Evolutionary conservation across 495 filamentous ascomycete species (phyloP), one percentile per base, ranked within the genome.

Genomic region (Podospora conica): DNA sequence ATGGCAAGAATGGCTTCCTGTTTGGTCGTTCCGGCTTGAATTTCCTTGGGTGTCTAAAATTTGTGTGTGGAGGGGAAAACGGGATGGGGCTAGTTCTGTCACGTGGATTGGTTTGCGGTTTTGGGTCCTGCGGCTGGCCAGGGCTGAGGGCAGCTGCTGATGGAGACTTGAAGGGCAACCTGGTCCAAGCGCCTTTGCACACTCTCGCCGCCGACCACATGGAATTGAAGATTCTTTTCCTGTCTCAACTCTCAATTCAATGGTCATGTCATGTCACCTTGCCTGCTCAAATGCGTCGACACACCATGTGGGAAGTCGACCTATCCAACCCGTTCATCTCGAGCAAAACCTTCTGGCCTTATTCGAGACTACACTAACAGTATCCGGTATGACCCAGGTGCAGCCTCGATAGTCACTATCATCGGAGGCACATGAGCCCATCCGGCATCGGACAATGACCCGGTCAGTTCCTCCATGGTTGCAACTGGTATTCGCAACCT

Each of bases 21-120:
- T 65, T 70, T 67, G 73, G 72, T 71, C 66, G 73, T 75, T 69
- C 66, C 57, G 70, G 65, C 70, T 69, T 68, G 72, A 71, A 69
- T 73, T 75, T 76, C 63, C 61, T 64, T 67, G 21, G 59, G 53
- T 57, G 33, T 63, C 65, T 48, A 74, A 76, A 76, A 70, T 68
- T 76, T 74, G 70, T 74, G 74, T 74, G 74, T 70, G 74, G 72
- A 73, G 72, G 74, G 74, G 74, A 74, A 75, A 70, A 67, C 69
- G 33, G 61, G 70, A 72, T 69, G 74, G 74, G 74, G 74, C 74
- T 74, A 75, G 71, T 66, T 70, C 53, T 63, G 59, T 74, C 72
- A 74, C 72, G 74, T 76, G 74, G 63, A 64, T 64, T 57, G 22
- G 40, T 48, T 48, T 48, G 18, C 40, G 40, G 40, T 48, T 48